Evolutionary conservation across 768 basidiomycete species (phyloP).

Genomic region (Phaeolepiota aurea): DNA sequence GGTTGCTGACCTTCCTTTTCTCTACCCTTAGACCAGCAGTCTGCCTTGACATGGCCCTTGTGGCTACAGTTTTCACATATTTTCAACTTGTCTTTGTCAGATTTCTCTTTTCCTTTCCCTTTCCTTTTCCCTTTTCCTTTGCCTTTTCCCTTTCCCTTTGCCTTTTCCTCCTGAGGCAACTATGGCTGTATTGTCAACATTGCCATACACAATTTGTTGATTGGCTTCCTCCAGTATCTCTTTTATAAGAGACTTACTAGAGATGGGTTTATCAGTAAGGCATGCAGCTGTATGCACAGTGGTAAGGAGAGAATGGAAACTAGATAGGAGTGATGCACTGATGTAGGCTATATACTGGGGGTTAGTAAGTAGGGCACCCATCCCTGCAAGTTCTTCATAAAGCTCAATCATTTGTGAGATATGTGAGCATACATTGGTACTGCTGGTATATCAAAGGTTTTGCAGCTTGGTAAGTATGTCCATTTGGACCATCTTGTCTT

Average conservation of each 20-base stretch:
- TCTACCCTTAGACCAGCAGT: conserved; percentile 24
- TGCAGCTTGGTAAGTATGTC: conserved; percentile 13
- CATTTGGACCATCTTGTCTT: conserved; percentile 11
- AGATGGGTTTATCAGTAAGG: conserved; percentile 4
- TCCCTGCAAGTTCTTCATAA: conserved; percentile 21
- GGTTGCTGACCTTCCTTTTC: conserved; percentile 19
- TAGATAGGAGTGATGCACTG: conserved; percentile 7
- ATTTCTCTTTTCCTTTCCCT: conserved; percentile 7
- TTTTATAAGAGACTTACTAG: conserved; percentile 9
- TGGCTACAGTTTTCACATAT: conserved; percentile 21
- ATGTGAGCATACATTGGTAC: conserved; percentile 10
- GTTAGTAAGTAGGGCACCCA: conserved; percentile 4
- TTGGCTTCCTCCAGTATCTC: conserved; percentile 5
- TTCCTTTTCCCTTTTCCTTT: conserved; percentile 6
- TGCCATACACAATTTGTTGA: conserved; percentile 10
- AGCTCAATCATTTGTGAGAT: conserved; percentile 9
- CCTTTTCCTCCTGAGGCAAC: conserved; percentile 4
- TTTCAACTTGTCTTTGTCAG: conserved; percentile 3
- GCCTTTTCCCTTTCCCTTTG: conserved; percentile 8
- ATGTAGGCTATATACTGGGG: conserved; percentile 9
- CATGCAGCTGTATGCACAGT: conserved; percentile 7
- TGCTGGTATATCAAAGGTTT: conserved; percentile 10
- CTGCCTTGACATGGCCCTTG: conserved; percentile 14
- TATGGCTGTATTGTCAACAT: conserved; percentile 11
- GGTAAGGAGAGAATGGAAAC: conserved; percentile 8